These are phyloP conservation scores for Amylostereum chailletii DNA, from an alignment of 1,284 basidiomycete genomes.

Conservation along the genomic window DNA sequence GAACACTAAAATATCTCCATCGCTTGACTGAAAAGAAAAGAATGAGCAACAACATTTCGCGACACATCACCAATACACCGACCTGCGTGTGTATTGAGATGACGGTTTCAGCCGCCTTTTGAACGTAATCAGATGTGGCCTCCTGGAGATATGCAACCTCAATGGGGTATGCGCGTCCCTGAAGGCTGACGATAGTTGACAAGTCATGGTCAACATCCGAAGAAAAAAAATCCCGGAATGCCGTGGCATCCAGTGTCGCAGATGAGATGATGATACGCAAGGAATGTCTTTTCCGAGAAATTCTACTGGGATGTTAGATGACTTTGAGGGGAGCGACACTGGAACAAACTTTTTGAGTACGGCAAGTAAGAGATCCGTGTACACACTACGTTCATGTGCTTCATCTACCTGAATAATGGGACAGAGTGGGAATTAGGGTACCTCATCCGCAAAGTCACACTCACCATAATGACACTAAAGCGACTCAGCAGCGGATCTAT, in stretches of 20 bases:
- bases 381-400: conserved; percentile 92
- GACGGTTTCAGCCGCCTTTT: conserved; percentile 76
- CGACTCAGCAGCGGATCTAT: conserved; percentile 81
- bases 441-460: conserved; percentile 17
- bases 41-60: neutral
- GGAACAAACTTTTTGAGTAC: conserved; percentile 76
- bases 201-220: conserved; percentile 38
- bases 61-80: conserved; percentile 9
- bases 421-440: conserved; percentile 9
- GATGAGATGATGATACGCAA: conserved; percentile 90
- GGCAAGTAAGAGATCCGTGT: conserved; percentile 91
- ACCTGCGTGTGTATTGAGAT: conserved; percentile 85
- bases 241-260: conserved; percentile 88
- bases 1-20: conserved; percentile 89
- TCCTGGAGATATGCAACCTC: conserved; percentile 72
- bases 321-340: conserved; percentile 16
- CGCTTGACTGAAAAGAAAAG: neutral
- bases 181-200: conserved; percentile 78
- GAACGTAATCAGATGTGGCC: conserved; percentile 74
- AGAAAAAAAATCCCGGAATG: conserved; percentile 86
- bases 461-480: conserved; percentile 93
- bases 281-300: conserved; percentile 81
- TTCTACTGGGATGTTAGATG: conserved; percentile 38
- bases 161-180: conserved; percentile 91
- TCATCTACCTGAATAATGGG: conserved; percentile 71